phyloP scores from a whole-genome alignment of 805 yeast species.

The Cephaloascus albidus region DNA sequence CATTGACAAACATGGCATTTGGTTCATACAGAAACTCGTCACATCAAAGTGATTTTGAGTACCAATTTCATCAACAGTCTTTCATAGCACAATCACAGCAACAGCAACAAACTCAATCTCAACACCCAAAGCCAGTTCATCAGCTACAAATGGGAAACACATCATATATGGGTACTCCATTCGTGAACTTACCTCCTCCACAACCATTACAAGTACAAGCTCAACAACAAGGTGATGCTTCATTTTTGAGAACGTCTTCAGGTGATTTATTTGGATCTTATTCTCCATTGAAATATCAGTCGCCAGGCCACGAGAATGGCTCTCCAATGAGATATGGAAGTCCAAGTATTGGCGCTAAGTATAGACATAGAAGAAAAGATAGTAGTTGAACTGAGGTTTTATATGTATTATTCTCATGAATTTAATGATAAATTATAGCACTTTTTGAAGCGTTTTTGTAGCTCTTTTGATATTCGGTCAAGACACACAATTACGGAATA shows the following conservation, averaged over 20 bases:
- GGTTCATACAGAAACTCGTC: constrained; percentile 17
- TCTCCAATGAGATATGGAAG: neutral
- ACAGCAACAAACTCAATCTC: neutral
- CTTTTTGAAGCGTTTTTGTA: no score
- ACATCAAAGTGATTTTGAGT: neutral
- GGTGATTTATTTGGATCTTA: neutral
- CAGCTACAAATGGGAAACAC: neutral
- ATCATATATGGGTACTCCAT: neutral
- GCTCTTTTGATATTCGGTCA: no score
- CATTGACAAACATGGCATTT: constrained; percentile 42
- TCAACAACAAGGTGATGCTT: neutral
- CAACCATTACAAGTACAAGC: no score
- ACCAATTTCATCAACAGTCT: neutral
- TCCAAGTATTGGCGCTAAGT: neutral
- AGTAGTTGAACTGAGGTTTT: no score
- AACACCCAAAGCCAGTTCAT: constrained; percentile 1
- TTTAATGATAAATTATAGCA: no score
- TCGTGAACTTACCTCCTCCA: neutral
- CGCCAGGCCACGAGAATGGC: neutral
- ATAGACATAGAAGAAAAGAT: neutral
- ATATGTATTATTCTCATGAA: no score
- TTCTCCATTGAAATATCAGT: neutral
- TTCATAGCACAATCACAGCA: neutral
- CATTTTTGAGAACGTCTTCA: neutral
- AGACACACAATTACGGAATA: no score